Evolutionary conservation across 805 yeast genomes (phyloP).

Genomic region (Ogataea ramenticola): DNA sequence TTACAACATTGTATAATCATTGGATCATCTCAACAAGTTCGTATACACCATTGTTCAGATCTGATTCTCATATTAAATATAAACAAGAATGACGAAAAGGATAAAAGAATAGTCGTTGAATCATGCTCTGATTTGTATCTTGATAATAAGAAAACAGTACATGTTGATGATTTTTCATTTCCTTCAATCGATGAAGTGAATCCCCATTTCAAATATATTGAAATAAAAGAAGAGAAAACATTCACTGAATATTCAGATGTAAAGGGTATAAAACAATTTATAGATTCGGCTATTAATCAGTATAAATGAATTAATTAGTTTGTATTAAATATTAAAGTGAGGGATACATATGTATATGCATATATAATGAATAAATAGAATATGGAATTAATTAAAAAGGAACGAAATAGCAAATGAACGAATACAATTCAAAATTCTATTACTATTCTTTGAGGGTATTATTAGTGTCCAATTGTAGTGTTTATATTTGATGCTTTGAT

Average conservation of each 20-base stretch:
- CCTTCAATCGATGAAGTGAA: slow-evolving; percentile 12
- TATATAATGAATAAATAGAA: no score
- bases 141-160: slow-evolving; percentile 1
- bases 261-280: no score
- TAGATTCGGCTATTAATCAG: not conserved
- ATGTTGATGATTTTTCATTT: slow-evolving; percentile 23
- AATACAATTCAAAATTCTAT: not conserved
- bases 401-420: not conserved
- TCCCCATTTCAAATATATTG: slow-evolving; percentile 11
- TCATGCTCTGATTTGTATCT: slow-evolving; percentile 12
- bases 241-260: not conserved
- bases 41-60: slow-evolving; percentile 15
- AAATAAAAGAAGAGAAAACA: not conserved
- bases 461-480: not conserved
- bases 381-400: no score
- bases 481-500: not conserved
- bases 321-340: no score
- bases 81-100: slow-evolving; percentile 3
- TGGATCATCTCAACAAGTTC: slow-evolving; percentile 19
- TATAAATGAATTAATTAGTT: no score
- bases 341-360: no score
- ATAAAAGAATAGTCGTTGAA: slow-evolving; percentile 20
- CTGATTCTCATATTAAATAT: slow-evolving; percentile 7
- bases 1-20: slow-evolving; percentile 8
- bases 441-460: not conserved